These are phyloP conservation scores for Mycena vulgaris DNA, from an alignment of 768 basidiomycete genomes.

Conservation along the genomic window DNA sequence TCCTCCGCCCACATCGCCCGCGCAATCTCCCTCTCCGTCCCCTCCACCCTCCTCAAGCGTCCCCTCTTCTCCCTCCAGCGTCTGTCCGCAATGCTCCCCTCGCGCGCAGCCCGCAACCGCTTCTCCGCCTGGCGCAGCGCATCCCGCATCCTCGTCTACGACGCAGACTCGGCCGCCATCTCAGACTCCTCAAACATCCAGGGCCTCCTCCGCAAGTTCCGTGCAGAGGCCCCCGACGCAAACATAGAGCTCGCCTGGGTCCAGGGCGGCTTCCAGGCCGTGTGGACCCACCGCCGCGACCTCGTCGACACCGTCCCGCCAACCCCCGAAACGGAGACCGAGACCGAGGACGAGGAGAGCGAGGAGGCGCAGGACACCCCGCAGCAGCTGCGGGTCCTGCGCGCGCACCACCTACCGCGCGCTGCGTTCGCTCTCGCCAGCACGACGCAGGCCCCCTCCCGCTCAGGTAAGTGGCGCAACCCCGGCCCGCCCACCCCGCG, in stretches of 20 bases:
- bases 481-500: conserved; percentile 21
- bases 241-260: conserved; percentile 76
- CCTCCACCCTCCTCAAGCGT: conserved; percentile 94
- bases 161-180: conserved; percentile 79
- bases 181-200: conserved; percentile 77
- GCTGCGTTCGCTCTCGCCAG: conserved; percentile 73
- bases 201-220: conserved; percentile 84
- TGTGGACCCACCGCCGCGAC: conserved; percentile 68
- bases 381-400: conserved; percentile 55
- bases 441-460: conserved; percentile 51
- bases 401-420: conserved; percentile 73
- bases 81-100: conserved; percentile 86
- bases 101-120: conserved; percentile 65
- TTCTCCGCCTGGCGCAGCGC: conserved; percentile 75
- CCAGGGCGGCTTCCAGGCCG: conserved; percentile 85
- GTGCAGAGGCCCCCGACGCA: conserved; percentile 65
- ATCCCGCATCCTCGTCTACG: conserved; percentile 84
- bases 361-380: conserved; percentile 24
- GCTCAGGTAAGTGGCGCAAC: conserved; percentile 42
- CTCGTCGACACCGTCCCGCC: conserved; percentile 68
- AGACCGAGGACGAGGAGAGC: conserved; percentile 53
- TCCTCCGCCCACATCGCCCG: conserved; percentile 73
- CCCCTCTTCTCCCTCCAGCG: conserved; percentile 87
- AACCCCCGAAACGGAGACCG: conserved; percentile 64
- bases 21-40: conserved; percentile 90